These are phyloP conservation scores for Arthromyces matolae DNA, from an alignment of 768 basidiomycete genomes.

Conservation along the genomic window DNA sequence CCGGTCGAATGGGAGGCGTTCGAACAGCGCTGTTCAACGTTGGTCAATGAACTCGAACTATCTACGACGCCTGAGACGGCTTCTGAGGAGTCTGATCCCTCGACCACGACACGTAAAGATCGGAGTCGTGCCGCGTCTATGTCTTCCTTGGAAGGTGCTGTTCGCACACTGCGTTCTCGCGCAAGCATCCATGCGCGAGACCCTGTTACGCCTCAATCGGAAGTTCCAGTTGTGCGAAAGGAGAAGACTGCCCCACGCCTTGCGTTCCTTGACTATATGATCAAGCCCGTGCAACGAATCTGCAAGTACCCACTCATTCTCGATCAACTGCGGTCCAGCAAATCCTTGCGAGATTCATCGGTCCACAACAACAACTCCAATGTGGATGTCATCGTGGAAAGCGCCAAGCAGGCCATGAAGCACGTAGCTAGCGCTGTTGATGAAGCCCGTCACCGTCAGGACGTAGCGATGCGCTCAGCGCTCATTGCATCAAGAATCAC, in stretches of 20 bases:
- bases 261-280: constrained; percentile 82
- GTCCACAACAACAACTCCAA: too few relatives aligned
- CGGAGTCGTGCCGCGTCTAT: constrained; percentile 46
- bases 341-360: constrained; percentile 24
- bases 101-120: constrained; percentile 19
- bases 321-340: constrained; percentile 54
- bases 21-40: constrained; percentile 69
- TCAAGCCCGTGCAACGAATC: constrained; percentile 95
- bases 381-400: constrained; percentile 42
- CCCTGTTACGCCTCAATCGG: constrained; percentile 17
- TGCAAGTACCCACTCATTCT: constrained; percentile 94
- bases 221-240: constrained; percentile 18
- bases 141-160: constrained; percentile 46
- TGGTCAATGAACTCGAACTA: constrained; percentile 40
- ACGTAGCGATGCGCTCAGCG: constrained; percentile 60
- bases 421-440: constrained; percentile 75
- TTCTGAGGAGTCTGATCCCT: constrained; percentile 15
- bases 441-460: constrained; percentile 69
- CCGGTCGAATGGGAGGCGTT: constrained; percentile 79
- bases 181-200: constrained; percentile 34
- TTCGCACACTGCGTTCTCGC: constrained; percentile 35
- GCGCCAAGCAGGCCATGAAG: constrained; percentile 69
- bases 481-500: constrained; percentile 67
- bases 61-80: constrained; percentile 15
- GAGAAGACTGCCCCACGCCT: constrained; percentile 41